A percentile compares a stretch with the other conserved stretches of the same genome.
Conservation (phyloP, 768 basidiomycete genomes). For the Tylopilus rubrobrunneus region DNA sequence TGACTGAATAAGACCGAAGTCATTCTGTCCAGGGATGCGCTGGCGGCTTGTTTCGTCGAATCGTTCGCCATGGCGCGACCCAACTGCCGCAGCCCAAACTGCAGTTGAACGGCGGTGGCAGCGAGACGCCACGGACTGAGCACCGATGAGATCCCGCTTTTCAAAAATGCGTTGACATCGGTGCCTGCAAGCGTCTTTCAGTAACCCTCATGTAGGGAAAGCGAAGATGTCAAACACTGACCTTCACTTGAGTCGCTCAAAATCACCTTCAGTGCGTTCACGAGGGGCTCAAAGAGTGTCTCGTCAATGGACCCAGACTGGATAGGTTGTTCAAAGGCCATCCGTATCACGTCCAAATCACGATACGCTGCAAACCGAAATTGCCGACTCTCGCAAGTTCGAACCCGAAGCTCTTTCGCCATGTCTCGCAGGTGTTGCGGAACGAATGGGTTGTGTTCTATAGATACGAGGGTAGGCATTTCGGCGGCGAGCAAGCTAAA, state of each 20-base stretch:
- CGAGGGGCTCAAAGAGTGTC: constrained; percentile 55
- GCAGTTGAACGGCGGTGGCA: constrained; percentile 75
- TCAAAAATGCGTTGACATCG: constrained; percentile 48
- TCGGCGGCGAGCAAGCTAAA: constrained; percentile 59
- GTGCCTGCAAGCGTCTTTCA: constrained; percentile 17
- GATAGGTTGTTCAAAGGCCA: constrained; percentile 63
- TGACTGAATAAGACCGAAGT: constrained; percentile 67
- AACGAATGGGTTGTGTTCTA: constrained; percentile 60
- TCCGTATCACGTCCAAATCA: constrained; percentile 66
- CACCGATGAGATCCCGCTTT: constrained; percentile 61
- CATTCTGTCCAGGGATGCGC: constrained; percentile 60
- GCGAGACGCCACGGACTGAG: constrained; percentile 83
- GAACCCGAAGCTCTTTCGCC: constrained; percentile 49
- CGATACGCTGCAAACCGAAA: constrained; percentile 76
- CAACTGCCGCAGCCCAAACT: constrained; percentile 70
- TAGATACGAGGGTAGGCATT: constrained; percentile 65
- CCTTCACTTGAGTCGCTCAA: constrained; percentile 61
- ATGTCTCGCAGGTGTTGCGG: constrained; percentile 47
- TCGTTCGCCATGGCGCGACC: constrained; percentile 64
- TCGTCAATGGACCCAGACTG: constrained; percentile 46
- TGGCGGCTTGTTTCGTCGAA: constrained; percentile 47
- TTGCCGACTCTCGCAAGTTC: constrained; percentile 57
- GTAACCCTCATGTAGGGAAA: too few species aligned
- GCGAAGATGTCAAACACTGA: constrained; percentile 26
- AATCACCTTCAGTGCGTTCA: constrained; percentile 64